These are phyloP conservation scores for Trematosphaeria pertusa DNA, from an alignment of 2,329 filamentous ascomycete genomes.

Conservation along the genomic window DNA sequence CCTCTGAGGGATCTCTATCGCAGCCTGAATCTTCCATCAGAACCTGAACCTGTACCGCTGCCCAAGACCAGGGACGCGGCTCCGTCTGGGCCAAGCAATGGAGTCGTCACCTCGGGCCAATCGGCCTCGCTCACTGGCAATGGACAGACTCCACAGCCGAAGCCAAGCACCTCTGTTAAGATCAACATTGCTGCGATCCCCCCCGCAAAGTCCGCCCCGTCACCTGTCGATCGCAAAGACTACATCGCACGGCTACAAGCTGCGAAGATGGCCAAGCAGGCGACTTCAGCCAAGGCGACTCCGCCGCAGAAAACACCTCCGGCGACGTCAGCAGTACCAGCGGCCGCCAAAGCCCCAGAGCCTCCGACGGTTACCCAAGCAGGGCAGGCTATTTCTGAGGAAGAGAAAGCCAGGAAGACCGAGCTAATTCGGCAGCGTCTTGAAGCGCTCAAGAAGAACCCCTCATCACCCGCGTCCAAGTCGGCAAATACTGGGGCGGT, in stretches of 20 bases:
- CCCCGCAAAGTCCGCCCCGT: constrained; percentile 41
- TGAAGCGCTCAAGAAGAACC: constrained; percentile 60
- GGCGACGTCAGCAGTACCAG: constrained; percentile 14
- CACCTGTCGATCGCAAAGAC: constrained; percentile 71
- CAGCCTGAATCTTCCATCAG: constrained; percentile 36
- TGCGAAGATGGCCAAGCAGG: constrained; percentile 68
- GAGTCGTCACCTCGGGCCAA: constrained; percentile 8
- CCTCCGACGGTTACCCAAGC: constrained; percentile 17
- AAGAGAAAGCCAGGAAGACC: constrained; percentile 68
- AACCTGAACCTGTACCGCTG: constrained; percentile 31
- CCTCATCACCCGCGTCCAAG: constrained; percentile 12
- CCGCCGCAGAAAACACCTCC: constrained; percentile 30
- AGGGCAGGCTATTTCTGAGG: constrained; percentile 34
- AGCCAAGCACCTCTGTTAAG: constrained; percentile 26
- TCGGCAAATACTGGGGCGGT: neutral
- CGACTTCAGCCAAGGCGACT: constrained; percentile 26
- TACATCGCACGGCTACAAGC: constrained; percentile 78
- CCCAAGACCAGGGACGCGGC: constrained; percentile 22
- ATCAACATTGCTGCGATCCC: constrained; percentile 27
- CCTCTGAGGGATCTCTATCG: constrained; percentile 36
- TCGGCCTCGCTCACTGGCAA: constrained; percentile 7
- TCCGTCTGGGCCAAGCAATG: constrained; percentile 7
- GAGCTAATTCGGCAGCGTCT: constrained; percentile 80
- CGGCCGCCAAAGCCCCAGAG: constrained; percentile 21
- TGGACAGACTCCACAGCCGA: constrained; percentile 10